Percentiles rank a stretch among this genome's conserved stretches.
These are phyloP conservation scores for Picea glauca DNA, from an alignment of 75 land plant species.

Conservation along the genomic window DNA sequence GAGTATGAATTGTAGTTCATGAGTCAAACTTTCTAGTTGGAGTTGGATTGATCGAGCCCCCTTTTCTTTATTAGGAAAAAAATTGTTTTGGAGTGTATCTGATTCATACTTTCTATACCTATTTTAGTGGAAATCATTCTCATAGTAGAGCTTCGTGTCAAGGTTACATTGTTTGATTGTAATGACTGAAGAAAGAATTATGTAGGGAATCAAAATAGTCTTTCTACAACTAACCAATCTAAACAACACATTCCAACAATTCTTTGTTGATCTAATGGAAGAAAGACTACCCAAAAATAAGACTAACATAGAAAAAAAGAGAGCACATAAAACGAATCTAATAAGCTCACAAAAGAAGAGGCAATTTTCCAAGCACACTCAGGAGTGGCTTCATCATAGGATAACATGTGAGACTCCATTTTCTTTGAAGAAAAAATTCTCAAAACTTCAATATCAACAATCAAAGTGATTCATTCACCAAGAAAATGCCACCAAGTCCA, in stretches of 20 bases:
- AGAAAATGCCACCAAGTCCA: slow-evolving; percentile 43
- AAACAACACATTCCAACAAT: slow-evolving; percentile 34
- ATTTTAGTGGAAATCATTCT: too few species aligned
- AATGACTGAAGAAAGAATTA: background rate
- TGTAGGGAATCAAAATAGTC: slow-evolving; percentile 12
- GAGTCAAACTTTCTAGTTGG: too few species aligned
- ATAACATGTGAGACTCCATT: slow-evolving; percentile 21
- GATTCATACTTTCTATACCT: too few species aligned
- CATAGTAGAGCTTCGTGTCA: too few species aligned
- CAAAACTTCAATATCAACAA: slow-evolving; percentile 28
- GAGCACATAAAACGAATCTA: background rate
- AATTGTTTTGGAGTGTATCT: too few species aligned
- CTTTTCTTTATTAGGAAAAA: too few species aligned
- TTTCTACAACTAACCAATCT: slow-evolving; percentile 20
- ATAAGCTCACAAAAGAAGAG: slow-evolving; percentile 4
- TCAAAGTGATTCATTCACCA: slow-evolving; percentile 34
- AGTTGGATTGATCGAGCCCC: too few species aligned
- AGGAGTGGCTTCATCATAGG: background rate
- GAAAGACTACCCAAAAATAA: slow-evolving; percentile 12
- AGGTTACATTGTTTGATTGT: too few species aligned
- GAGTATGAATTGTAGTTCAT: too few species aligned
- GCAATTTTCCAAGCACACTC: background rate
- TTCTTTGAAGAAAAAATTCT: slow-evolving; percentile 38
- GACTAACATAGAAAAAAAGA: background rate
- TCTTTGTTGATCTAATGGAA: slow-evolving; percentile 33